Percentiles rank a stretch among this genome's conserved stretches.
These are phyloP conservation scores for Carex parvula DNA, from an alignment of 176 grass and related monocot species.

Conservation along the genomic window DNA sequence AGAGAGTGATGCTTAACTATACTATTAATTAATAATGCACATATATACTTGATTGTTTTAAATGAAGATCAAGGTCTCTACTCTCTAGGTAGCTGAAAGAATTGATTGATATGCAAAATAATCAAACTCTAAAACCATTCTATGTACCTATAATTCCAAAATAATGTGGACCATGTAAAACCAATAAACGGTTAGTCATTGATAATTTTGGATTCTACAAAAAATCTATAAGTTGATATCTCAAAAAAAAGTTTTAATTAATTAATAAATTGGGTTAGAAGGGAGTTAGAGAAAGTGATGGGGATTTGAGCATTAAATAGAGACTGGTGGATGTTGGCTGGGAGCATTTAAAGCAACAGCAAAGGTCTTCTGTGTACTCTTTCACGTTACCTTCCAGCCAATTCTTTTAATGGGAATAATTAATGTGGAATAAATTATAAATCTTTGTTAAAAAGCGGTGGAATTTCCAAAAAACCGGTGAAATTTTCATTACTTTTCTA, in stretches of 20 bases:
- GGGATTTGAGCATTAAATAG: conserved; percentile 27
- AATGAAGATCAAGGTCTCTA: background rate
- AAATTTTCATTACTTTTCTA: background rate
- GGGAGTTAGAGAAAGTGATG: background rate
- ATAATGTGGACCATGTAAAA: background rate
- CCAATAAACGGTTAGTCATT: background rate
- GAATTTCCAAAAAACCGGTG: background rate
- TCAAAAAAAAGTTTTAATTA: too few species aligned
- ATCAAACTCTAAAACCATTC: background rate
- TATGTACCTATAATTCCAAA: background rate
- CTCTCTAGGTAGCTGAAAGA: background rate
- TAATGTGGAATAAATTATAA: background rate
- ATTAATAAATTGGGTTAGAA: background rate
- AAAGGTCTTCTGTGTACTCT: background rate
- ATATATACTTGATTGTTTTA: background rate
- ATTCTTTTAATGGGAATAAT: background rate
- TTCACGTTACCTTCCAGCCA: conserved; percentile 7
- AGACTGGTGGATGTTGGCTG: conserved; percentile 27
- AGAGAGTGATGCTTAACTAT: background rate
- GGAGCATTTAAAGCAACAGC: conserved; percentile 24
- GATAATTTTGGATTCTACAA: background rate
- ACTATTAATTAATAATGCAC: background rate
- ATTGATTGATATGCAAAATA: background rate
- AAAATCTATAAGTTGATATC: background rate
- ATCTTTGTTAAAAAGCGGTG: background rate